phyloP scores from a whole-genome alignment of 2,329 filamentous ascomycete species.

The Penicillium sp. region DNA sequence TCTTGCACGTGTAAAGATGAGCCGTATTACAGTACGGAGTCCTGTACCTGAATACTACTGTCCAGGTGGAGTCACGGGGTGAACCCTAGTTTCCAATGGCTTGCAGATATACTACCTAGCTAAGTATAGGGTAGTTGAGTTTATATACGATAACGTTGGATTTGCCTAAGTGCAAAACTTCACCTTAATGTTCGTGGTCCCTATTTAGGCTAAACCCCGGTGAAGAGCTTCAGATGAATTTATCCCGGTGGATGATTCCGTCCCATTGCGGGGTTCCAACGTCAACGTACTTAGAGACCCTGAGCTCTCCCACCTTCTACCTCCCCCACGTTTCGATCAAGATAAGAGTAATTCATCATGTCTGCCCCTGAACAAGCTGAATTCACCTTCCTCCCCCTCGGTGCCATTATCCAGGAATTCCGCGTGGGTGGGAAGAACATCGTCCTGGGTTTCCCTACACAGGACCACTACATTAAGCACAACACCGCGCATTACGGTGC shows the following conservation, averaged over 20 bases:
- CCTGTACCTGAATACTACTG: too few species aligned
- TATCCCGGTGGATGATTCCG: constrained; percentile 17
- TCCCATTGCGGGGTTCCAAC: constrained; percentile 23
- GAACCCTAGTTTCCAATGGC: too few species aligned
- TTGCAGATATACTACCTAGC: too few species aligned
- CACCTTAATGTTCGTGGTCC: not conserved
- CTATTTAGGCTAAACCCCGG: constrained; percentile 12
- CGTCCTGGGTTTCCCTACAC: constrained; percentile 78
- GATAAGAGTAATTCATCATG: constrained; percentile 8
- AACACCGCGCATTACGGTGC: constrained; percentile 85
- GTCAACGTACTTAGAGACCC: constrained; percentile 17
- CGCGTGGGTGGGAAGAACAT: constrained; percentile 78
- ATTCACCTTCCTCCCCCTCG: constrained; percentile 48
- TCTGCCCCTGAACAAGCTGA: constrained; percentile 31
- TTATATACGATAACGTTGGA: not conserved
- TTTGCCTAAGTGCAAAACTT: not conserved
- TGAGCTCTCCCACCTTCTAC: constrained; percentile 1
- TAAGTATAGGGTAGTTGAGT: too few species aligned
- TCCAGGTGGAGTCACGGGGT: too few species aligned
- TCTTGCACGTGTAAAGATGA: too few species aligned
- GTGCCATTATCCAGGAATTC: constrained; percentile 65
- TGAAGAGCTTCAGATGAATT: not conserved
- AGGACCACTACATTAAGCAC: constrained; percentile 72
- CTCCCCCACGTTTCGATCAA: constrained; percentile 7
- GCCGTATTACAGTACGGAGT: too few species aligned